Conservation (phyloP, 1,284 basidiomycete species). For the Heimioporus retisporus region DNA sequence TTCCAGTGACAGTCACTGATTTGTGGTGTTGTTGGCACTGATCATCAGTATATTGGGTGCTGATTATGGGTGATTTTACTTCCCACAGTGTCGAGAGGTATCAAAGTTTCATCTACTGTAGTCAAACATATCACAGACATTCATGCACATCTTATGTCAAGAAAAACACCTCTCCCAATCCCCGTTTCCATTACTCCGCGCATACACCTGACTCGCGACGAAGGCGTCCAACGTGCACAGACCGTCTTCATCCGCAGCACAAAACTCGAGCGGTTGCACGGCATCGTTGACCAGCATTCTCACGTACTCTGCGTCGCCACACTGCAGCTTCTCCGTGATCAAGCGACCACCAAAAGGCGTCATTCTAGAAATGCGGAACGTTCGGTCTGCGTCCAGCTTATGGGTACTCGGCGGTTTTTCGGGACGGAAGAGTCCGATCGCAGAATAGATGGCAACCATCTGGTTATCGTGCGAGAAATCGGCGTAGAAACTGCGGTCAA, state of each 20-base stretch:
- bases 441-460: constrained; percentile 81
- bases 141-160: background rate
- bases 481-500: constrained; percentile 70
- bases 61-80: too few species aligned
- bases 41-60: too few species aligned
- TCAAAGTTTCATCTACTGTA: too few species aligned
- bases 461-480: constrained; percentile 91
- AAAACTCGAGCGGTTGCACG: constrained; percentile 71
- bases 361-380: constrained; percentile 69
- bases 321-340: constrained; percentile 69
- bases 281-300: constrained; percentile 77
- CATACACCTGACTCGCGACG: constrained; percentile 76
- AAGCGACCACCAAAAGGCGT: constrained; percentile 75
- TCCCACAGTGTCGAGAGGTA: too few species aligned
- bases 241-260: constrained; percentile 59
- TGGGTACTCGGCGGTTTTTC: constrained; percentile 55
- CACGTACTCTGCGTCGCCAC: constrained; percentile 58
- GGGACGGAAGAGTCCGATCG: constrained; percentile 74
- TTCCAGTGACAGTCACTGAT: too few species aligned
- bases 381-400: constrained; percentile 52
- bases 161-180: constrained; percentile 69
- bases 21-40: too few species aligned
- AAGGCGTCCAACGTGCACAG: constrained; percentile 76
- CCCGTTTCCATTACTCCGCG: constrained; percentile 70
- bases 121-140: too few species aligned